phyloP scores from a whole-genome alignment of 2,329 filamentous ascomycete species.

The Penicillium sp. region DNA sequence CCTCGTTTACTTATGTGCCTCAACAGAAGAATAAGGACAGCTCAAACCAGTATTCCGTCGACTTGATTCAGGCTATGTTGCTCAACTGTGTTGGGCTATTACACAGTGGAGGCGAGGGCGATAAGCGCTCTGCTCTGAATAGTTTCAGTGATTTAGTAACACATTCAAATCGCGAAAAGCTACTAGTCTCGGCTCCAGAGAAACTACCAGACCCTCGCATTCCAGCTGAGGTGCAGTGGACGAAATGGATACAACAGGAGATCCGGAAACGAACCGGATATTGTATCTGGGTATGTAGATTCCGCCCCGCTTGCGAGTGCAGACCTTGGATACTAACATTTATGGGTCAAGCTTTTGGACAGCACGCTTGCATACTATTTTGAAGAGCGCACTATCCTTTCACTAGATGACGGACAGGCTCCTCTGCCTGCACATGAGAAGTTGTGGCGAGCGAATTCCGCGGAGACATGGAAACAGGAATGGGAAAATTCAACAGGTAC shows the following conservation, averaged over 20 bases:
- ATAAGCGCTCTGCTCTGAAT: conserved; percentile 28
- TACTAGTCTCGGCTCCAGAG: conserved; percentile 18
- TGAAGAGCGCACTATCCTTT: conserved; percentile 39
- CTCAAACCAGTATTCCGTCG: conserved; percentile 23
- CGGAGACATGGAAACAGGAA: conserved; percentile 37
- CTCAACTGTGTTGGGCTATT: conserved; percentile 41
- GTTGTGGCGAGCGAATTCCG: conserved; percentile 44
- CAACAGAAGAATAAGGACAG: conserved; percentile 33
- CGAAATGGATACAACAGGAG: conserved; percentile 44
- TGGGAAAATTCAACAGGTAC: conserved; percentile 29
- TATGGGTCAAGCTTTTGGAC: conserved; percentile 42
- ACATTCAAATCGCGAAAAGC: conserved; percentile 25
- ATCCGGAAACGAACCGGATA: conserved; percentile 45
- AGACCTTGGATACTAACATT: not conserved
- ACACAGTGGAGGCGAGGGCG: conserved; percentile 30
- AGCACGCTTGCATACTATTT: conserved; percentile 47
- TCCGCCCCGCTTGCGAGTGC: not conserved
- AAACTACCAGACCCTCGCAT: not conserved
- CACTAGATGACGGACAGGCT: conserved; percentile 46
- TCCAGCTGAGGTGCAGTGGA: conserved; percentile 34
- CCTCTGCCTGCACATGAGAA: conserved; percentile 47
- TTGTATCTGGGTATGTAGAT: conserved; percentile 45
- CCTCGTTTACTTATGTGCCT: conserved; percentile 3
- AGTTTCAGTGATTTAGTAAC: conserved; percentile 35
- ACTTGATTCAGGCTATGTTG: conserved; percentile 35